phyloP scores from a whole-genome alignment of 2,329 filamentous ascomycete species.

The Colletotrichum tropicale region DNA sequence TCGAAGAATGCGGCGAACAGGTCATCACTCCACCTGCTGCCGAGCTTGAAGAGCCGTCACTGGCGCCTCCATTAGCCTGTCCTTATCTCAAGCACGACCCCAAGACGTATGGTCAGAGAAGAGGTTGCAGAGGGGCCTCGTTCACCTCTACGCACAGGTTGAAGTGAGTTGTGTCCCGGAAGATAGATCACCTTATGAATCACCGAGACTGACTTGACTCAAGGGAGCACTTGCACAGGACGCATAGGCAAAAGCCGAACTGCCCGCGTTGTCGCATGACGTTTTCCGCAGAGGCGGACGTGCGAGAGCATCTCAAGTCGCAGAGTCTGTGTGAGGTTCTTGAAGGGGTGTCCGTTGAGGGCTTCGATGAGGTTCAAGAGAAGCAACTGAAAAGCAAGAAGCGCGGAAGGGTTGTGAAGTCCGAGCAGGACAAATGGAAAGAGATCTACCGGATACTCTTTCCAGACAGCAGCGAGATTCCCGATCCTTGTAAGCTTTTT shows the following conservation, averaged over 20 bases:
- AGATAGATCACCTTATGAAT: accelerated
- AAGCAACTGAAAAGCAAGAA: neutral
- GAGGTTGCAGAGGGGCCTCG: neutral
- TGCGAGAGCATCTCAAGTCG: neutral
- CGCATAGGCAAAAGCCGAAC: neutral
- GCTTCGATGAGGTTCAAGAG: neutral
- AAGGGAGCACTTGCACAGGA: neutral
- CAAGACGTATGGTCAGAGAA: neutral
- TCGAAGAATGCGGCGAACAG: neutral
- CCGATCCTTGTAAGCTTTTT: neutral
- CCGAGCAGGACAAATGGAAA: neutral
- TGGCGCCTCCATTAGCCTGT: neutral
- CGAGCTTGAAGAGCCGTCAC: neutral
- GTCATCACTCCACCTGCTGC: neutral
- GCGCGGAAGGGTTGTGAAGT: neutral
- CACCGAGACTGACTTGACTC: neutral
- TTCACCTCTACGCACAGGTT: neutral
- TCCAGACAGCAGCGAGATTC: neutral
- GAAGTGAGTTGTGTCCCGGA: neutral
- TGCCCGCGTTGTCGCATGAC: neutral
- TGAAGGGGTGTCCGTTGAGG: neutral
- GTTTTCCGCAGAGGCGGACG: neutral
- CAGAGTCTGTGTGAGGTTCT: neutral
- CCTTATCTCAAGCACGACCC: neutral
- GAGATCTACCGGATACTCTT: neutral